Evolutionary conservation across 371 early-diverging fungal genomes (phyloP).

Genomic region (Mucor plumbeus): DNA sequence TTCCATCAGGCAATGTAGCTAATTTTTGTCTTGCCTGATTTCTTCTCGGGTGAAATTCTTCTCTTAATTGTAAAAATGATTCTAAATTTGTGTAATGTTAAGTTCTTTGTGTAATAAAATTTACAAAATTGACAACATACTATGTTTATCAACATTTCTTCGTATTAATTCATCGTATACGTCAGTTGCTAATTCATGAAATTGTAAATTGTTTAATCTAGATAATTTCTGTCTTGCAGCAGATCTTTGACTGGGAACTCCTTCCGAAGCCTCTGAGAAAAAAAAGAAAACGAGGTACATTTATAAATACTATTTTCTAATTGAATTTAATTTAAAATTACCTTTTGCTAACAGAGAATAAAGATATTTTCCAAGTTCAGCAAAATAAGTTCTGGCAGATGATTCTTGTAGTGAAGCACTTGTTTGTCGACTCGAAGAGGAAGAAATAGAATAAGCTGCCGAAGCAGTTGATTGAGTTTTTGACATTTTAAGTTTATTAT

Average conservation of each 20-base stretch:
- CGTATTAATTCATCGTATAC: constrained; percentile 94
- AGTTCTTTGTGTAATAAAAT: neutral
- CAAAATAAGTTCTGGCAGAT: constrained; percentile 46
- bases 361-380: constrained; percentile 45
- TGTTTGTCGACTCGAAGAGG: constrained; percentile 37
- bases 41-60: constrained; percentile 92
- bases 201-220: constrained; percentile 81
- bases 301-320: no score
- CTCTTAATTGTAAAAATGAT: constrained; percentile 84
- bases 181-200: constrained; percentile 93
- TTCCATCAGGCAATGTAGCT: constrained; percentile 81
- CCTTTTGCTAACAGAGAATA: constrained; percentile 42
- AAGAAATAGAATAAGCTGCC: constrained; percentile 41
- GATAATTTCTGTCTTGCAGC: constrained; percentile 88
- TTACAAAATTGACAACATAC: constrained; percentile 39
- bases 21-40: constrained; percentile 98
- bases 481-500: constrained; percentile 28
- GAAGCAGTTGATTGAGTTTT: constrained; percentile 40
- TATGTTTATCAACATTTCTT: constrained; percentile 66
- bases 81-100: constrained; percentile 50
- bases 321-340: constrained; percentile 9
- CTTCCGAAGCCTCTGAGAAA: constrained; percentile 47
- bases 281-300: neutral
- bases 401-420: constrained; percentile 38
- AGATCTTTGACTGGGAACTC: constrained; percentile 59